Base-by-base conservation (phyloP, 2,329 filamentous ascomycete genomes). In the Cladorrhinum sp. region DNA sequence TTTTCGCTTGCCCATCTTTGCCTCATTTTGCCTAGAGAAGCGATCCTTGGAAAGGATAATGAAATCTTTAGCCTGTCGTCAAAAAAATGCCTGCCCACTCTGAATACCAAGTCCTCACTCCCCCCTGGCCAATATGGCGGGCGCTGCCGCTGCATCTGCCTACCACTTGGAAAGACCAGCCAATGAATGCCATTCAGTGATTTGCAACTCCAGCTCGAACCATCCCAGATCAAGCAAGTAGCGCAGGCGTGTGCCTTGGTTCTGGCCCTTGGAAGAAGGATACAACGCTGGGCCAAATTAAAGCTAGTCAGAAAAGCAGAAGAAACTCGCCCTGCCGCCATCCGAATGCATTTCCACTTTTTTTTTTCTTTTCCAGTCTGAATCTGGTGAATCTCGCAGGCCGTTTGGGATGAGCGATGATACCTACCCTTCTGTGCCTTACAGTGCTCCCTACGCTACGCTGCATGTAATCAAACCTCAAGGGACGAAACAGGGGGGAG, bases 201-300 rank as follows among this genome's bases (percentile, higher is more conserved):
- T 55, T 45, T 24, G 20, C 52, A 45, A 25, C 52, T 29, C 41
- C 52, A 55, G 22, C 52, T 55, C 24, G 52, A n/a, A 41, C 52
- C 52, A 55, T 41, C n/a, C 52, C 52, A 55, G 52, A 55, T 55
- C 52, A 32, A 23, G n/a, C 27, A 24, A 7, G 20, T 6, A 41
- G 36, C n/a, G n/a, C n/a, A 16, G 49, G 49, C 23, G 49, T 27
- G 49, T 20, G 25, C 25, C 25, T 29, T 29, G 25, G 4, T 10
- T 5, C 5, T 29, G 25, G 25, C 25, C 36, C 36, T 41, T 5
- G 23, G 23, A 22, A 32, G 29, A 23, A 25, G 51, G 51, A 53
- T 53, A 27, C 52, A 55, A 55, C 32, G 29, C 52, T 55, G 52
- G 50, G 50, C 24, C 27, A 53, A 53, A 53, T 32, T 22, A 13